Evolutionary conservation across 768 basidiomycete species (phyloP), one percentile per base, ranked within the genome.

Genomic region (Auricularia cornea): DNA sequence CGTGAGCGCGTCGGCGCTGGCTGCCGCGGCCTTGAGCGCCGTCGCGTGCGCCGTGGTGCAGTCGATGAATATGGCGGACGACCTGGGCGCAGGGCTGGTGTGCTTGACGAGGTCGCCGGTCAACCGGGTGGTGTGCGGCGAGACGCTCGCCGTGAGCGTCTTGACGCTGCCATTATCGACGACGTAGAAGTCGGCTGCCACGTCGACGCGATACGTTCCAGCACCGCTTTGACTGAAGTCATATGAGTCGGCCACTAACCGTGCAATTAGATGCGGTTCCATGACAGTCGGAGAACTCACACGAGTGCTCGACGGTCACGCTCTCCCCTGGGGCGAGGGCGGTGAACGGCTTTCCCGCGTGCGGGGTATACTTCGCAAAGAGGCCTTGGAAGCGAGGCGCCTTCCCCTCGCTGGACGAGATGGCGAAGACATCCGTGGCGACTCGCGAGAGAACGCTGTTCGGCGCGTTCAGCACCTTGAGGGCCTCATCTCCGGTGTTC

Each of bases 211-310:
- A 71, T 81, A 83, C 23, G 70, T 64, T 23, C 77, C 79, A 59
- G 70, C 74, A 59, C 79, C 77, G 3, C 76, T 66, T 23, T 61
- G 57, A 20, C 76, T 78, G 69, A 83, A 82, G 71, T 81, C 79
- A 72, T 83, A 84, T 1, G 80, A 77, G 41, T 74, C 65, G 44
- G 76, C 74, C 31, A 83, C 81, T 82, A n/a, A n/a, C n/a, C n/a
- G n/a, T n/a, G n/a, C n/a, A n/a, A n/a, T n/a, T n/a, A n/a, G n/a
- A n/a, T n/a, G n/a, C n/a, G n/a, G n/a, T n/a, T n/a, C n/a, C n/a
- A n/a, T n/a, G n/a, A n/a, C n/a, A n/a, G n/a, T n/a, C n/a, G n/a
- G n/a, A n/a, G n/a, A n/a, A n/a, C n/a, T n/a, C n/a, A n/a, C n/a
- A n/a, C n/a, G n/a, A n/a, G n/a, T n/a, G n/a, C n/a, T n/a, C n/a